These are phyloP conservation scores for Oryza longistaminata DNA, from an alignment of 176 grass and related monocot species.

Conservation along the genomic window DNA sequence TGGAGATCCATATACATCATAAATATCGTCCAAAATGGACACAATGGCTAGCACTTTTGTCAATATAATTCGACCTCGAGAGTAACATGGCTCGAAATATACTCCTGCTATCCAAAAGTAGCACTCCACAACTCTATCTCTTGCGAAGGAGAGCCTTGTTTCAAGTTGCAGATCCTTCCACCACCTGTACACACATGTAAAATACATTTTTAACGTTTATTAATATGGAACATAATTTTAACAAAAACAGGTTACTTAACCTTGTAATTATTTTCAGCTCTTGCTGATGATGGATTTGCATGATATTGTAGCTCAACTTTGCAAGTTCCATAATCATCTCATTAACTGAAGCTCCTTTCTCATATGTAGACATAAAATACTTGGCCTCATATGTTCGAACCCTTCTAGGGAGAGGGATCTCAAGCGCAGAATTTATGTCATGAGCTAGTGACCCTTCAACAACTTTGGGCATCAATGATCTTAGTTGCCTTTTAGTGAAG, in stretches of 20 bases:
- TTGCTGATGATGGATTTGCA: background rate
- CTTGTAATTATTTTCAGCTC: background rate
- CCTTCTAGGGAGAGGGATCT: constrained; percentile 1
- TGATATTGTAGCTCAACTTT: background rate
- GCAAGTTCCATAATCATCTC: background rate
- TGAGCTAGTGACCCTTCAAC: background rate
- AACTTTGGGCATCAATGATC: background rate
- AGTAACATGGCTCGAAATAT: too few relatives aligned
- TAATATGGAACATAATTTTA: background rate
- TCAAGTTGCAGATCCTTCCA: too few relatives aligned
- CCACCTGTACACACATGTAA: too few relatives aligned
- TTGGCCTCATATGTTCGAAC: background rate
- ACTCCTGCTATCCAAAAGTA: too few relatives aligned
- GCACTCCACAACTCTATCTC: too few relatives aligned
- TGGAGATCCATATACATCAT: too few relatives aligned
- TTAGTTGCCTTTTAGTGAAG: background rate
- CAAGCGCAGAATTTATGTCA: background rate
- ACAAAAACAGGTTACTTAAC: background rate
- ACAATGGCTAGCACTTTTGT: too few relatives aligned
- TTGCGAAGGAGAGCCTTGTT: too few relatives aligned
- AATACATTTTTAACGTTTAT: too few relatives aligned
- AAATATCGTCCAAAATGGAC: too few relatives aligned
- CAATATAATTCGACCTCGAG: too few relatives aligned
- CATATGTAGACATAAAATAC: background rate
- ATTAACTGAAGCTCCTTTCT: background rate